Evolutionary conservation across 257 asterid species (phyloP).

Genomic region (Solanum bukasovii): DNA sequence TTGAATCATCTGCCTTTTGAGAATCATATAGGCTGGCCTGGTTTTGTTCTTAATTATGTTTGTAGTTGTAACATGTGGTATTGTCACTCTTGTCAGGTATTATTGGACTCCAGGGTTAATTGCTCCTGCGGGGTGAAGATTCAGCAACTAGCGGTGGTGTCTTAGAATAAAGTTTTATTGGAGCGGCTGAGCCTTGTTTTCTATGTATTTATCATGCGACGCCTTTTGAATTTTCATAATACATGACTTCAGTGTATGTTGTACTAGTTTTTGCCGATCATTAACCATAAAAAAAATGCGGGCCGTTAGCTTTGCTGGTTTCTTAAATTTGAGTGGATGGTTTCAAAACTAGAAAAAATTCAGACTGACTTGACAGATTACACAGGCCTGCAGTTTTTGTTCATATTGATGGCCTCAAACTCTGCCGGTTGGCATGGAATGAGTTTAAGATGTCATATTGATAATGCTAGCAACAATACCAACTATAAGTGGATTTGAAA

Average conservation of each 20-base stretch:
- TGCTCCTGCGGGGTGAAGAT: background rate
- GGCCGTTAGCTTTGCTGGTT: background rate
- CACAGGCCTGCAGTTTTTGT: background rate
- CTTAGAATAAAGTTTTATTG: background rate
- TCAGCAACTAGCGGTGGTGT: background rate
- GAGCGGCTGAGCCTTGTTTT: background rate
- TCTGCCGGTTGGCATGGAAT: too few species aligned
- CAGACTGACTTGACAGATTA: background rate
- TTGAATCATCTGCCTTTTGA: background rate
- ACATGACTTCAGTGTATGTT: background rate
- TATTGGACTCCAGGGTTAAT: constrained; percentile 89
- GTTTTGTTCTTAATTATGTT: background rate
- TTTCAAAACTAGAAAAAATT: background rate
- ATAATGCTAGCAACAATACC: too few species aligned
- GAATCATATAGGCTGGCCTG: background rate
- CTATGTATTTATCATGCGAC: background rate
- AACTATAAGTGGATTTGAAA: background rate
- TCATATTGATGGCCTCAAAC: too few species aligned
- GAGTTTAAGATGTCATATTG: too few species aligned
- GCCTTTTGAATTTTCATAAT: background rate
- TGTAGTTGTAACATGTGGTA: background rate
- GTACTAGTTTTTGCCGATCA: background rate
- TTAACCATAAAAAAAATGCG: background rate
- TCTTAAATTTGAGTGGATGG: background rate
- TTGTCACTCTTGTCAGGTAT: constrained; percentile 47